Conservation (phyloP, 1,284 basidiomycete species). For the Gymnopus androsaceus region DNA sequence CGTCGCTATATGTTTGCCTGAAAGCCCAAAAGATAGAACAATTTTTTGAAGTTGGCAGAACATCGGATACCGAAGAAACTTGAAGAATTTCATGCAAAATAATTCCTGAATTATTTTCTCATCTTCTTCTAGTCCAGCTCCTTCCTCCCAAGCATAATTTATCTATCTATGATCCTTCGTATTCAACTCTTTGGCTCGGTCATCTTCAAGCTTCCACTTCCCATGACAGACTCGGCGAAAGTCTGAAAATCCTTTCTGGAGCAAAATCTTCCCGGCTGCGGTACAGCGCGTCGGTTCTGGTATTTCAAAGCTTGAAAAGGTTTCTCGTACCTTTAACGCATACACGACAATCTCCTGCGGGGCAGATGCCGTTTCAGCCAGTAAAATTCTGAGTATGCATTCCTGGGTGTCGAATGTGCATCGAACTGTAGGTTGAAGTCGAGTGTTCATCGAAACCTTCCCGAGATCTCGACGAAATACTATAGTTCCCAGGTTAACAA, state of each 20-base stretch:
- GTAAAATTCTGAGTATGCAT: slow-evolving; percentile 52
- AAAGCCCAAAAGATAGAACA: too few relatives aligned
- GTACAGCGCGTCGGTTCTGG: not conserved
- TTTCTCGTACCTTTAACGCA: slow-evolving; percentile 41
- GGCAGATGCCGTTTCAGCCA: slow-evolving; percentile 43
- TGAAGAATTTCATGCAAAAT: too few relatives aligned
- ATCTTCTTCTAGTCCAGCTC: not conserved
- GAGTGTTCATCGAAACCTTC: slow-evolving; percentile 68
- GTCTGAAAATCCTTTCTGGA: slow-evolving; percentile 51
- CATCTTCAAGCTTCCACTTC: slow-evolving; percentile 3
- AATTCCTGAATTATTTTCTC: too few relatives aligned
- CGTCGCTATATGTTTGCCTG: too few relatives aligned
- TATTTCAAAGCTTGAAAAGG: not conserved
- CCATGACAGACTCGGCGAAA: slow-evolving; percentile 46
- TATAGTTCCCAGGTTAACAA: slow-evolving; percentile 22
- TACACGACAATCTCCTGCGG: slow-evolving; percentile 41
- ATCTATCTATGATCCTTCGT: not conserved
- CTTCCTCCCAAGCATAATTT: not conserved
- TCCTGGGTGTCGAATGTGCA: slow-evolving; percentile 60
- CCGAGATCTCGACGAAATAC: slow-evolving; percentile 69
- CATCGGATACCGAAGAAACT: too few relatives aligned
- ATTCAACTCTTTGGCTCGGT: not conserved
- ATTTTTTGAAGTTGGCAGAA: too few relatives aligned
- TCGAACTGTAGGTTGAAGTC: slow-evolving; percentile 50
- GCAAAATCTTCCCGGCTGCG: slow-evolving; percentile 50